phyloP scores from a whole-genome alignment of 2,329 filamentous ascomycete genomes.

The Aspergillus sp. region DNA sequence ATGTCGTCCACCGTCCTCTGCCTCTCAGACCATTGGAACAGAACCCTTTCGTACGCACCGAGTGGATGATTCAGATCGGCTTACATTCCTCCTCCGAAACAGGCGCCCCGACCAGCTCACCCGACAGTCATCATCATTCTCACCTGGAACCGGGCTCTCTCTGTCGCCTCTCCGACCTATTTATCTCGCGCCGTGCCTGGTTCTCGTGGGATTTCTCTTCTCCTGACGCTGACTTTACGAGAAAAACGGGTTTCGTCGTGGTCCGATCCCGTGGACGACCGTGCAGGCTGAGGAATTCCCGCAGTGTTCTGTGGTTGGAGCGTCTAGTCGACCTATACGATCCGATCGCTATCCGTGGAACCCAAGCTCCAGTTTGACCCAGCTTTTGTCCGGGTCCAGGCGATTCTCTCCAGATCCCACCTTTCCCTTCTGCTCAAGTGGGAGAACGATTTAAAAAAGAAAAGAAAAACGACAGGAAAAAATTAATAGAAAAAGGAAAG shows the following conservation, averaged over 20 bases:
- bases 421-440: neutral
- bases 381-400: slow-evolving; percentile 13
- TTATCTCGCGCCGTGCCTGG: too few species aligned
- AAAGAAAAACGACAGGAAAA: neutral
- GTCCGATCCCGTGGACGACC: slow-evolving; percentile 8
- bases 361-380: slow-evolving; percentile 22
- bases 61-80: slow-evolving; percentile 19
- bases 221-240: neutral
- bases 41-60: slow-evolving; percentile 5
- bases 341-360: slow-evolving; percentile 29
- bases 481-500: slow-evolving; percentile 11
- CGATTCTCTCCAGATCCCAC: slow-evolving; percentile 20
- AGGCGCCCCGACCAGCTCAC: slow-evolving; percentile 13
- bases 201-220: too few species aligned
- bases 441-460: neutral
- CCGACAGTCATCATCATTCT: slow-evolving; percentile 4
- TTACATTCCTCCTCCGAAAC: slow-evolving; percentile 20
- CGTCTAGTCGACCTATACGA: slow-evolving; percentile 14
- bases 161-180: neutral
- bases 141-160: too few species aligned
- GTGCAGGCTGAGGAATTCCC: slow-evolving; percentile 29
- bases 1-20: neutral
- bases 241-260: slow-evolving; percentile 8
- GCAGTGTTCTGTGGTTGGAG: slow-evolving; percentile 23
- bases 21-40: too few species aligned